These are phyloP conservation scores for Rhizophora mangle DNA, from an alignment of 345 rosid species.

Conservation along the genomic window DNA sequence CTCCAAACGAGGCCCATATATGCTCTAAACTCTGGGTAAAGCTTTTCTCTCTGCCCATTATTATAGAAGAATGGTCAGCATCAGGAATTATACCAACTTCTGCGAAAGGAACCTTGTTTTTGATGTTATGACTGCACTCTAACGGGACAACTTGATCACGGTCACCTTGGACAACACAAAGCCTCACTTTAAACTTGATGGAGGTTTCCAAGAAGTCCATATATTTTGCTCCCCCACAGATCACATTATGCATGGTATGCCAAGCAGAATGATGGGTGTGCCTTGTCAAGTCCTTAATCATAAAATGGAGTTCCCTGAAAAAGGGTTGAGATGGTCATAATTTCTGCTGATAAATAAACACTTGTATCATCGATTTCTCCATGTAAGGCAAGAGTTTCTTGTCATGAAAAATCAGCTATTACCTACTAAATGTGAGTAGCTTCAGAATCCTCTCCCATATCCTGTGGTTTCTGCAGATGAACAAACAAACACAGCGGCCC, in stretches of 20 bases:
- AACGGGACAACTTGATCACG: slow-evolving; percentile 50
- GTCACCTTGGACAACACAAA: slow-evolving; percentile 61
- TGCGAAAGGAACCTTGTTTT: slow-evolving; percentile 41
- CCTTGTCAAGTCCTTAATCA: slow-evolving; percentile 42
- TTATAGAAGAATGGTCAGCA: slow-evolving; percentile 49
- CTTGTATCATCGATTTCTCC: background rate
- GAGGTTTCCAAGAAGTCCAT: slow-evolving; percentile 43
- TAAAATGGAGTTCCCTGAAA: slow-evolving; percentile 48
- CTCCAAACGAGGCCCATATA: slow-evolving; percentile 41
- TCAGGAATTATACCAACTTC: slow-evolving; percentile 37
- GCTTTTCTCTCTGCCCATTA: slow-evolving; percentile 46
- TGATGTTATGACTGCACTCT: slow-evolving; percentile 52
- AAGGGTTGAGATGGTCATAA: background rate
- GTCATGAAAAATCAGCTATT: background rate
- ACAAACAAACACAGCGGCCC: slow-evolving; percentile 58
- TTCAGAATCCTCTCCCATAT: slow-evolving; percentile 63
- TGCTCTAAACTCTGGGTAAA: slow-evolving; percentile 45
- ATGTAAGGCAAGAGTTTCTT: background rate
- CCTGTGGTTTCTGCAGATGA: slow-evolving; percentile 59
- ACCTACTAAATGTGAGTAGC: slow-evolving; percentile 57
- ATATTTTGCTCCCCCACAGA: slow-evolving; percentile 69
- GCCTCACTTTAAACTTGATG: slow-evolving; percentile 27
- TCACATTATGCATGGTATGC: slow-evolving; percentile 76
- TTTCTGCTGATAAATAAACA: background rate
- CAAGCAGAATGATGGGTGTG: slow-evolving; percentile 85